These are phyloP conservation scores for Daphne laureola DNA, from an alignment of 441 rosid species.

Conservation along the genomic window DNA sequence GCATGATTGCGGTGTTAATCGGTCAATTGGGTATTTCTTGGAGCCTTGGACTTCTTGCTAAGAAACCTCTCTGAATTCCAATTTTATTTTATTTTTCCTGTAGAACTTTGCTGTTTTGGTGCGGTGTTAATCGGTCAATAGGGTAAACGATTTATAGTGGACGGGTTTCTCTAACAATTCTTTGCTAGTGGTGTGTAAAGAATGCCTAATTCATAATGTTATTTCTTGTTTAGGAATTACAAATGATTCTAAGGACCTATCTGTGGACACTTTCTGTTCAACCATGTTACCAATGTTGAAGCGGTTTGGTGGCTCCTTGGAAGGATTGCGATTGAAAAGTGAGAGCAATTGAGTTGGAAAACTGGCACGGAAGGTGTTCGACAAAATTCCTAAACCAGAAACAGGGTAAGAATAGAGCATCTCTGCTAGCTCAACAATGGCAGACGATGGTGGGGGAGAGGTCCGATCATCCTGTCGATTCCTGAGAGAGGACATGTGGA, in stretches of 20 bases:
- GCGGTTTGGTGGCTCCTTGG: conserved; percentile 72
- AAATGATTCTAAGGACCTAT: conserved; percentile 68
- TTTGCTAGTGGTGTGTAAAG: too few relatives aligned
- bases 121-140: too few relatives aligned
- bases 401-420: too few relatives aligned
- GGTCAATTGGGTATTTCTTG: conserved; percentile 76
- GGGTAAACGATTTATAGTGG: too few relatives aligned
- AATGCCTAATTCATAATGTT: too few relatives aligned
- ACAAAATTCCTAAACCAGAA: too few relatives aligned
- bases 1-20: conserved; percentile 58
- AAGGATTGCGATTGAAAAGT: conserved; percentile 66
- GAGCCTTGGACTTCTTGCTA: conserved; percentile 74
- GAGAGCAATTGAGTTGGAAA: conserved; percentile 49
- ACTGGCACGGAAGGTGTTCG: too few relatives aligned
- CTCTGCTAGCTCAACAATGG: conserved; percentile 46
- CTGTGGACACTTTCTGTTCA: conserved; percentile 64
- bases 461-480: conserved; percentile 4
- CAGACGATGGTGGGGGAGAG: conserved; percentile 65
- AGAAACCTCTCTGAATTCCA: conserved; percentile 28
- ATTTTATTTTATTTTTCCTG: neutral
- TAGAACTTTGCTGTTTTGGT: neutral
- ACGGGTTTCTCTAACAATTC: too few relatives aligned
- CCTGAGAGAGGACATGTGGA: too few relatives aligned
- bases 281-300: conserved; percentile 61
- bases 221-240: conserved; percentile 54